Evolutionary conservation across 805 yeast genomes (phyloP).

Genomic region (Monosporozyma aquatica): DNA sequence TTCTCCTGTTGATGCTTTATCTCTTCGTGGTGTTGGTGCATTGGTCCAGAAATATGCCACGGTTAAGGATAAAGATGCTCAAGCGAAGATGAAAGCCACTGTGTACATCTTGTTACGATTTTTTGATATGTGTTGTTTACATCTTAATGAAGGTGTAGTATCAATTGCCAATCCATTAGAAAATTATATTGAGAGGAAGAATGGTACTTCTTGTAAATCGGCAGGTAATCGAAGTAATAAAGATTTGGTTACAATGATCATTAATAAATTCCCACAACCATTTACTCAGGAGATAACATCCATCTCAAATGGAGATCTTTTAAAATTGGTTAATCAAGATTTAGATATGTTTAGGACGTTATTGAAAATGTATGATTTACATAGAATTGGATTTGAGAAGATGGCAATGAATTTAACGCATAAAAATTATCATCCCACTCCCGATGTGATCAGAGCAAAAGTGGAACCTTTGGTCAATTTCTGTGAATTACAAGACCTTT

Average conservation of each 20-base stretch:
- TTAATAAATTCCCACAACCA: conserved; percentile 14
- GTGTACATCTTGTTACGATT: conserved; percentile 22
- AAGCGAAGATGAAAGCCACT: conserved; percentile 21
- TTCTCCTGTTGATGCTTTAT: conserved; percentile 20
- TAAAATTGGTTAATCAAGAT: conserved; percentile 10
- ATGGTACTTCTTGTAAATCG: background rate
- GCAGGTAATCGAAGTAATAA: conserved; percentile 7
- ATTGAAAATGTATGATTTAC: conserved; percentile 13
- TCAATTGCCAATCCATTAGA: conserved; percentile 24
- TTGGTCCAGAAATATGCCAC: conserved; percentile 12
- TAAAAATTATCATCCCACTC: conserved; percentile 1
- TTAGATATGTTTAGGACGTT: conserved; percentile 16
- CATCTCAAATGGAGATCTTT: conserved; percentile 7
- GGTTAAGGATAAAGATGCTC: background rate
- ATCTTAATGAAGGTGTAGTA: conserved; percentile 18
- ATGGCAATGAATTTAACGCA: conserved; percentile 8
- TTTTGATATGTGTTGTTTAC: conserved; percentile 22
- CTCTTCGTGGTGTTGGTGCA: conserved; percentile 25
- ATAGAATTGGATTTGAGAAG: conserved; percentile 10
- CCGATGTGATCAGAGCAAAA: conserved; percentile 1
- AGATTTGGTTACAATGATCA: conserved; percentile 12
- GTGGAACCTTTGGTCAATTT: conserved; percentile 10
- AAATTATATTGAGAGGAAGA: conserved; percentile 12
- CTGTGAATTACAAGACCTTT: conserved; percentile 17
- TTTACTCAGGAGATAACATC: conserved; percentile 12